These are phyloP conservation scores for Hypoxylon rickii DNA, from an alignment of 495 filamentous ascomycete genomes.

Conservation along the genomic window DNA sequence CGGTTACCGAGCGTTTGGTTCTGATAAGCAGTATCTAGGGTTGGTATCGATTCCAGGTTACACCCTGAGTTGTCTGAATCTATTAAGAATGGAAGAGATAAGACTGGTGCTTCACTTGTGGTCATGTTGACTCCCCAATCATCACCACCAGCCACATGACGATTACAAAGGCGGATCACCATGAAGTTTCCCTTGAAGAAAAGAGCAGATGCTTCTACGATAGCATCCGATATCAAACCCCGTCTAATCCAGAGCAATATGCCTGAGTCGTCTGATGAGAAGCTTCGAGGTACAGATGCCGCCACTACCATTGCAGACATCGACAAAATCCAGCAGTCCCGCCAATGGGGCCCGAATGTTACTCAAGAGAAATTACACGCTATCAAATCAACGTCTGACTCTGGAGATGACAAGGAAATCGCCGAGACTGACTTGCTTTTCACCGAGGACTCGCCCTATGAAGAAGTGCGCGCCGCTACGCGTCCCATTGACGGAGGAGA, in stretches of 20 bases:
- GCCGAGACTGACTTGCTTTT: constrained; percentile 35
- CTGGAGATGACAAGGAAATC: constrained; percentile 43
- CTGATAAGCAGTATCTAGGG: constrained; percentile 17
- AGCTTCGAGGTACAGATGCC: constrained; percentile 21
- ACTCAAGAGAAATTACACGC: constrained; percentile 40
- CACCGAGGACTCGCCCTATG: constrained; percentile 41
- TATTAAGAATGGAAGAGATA: constrained; percentile 15
- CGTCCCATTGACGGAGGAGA: constrained; percentile 62
- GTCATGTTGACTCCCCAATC: background rate
- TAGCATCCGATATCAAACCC: constrained; percentile 16
- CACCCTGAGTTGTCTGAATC: constrained; percentile 1
- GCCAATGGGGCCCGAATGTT: constrained; percentile 43
- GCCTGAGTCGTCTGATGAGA: constrained; percentile 25
- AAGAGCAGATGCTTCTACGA: constrained; percentile 13
- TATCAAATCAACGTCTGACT: constrained; percentile 44
- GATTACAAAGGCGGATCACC: constrained; percentile 2
- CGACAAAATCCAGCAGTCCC: constrained; percentile 34
- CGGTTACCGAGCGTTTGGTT: background rate
- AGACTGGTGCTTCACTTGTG: constrained; percentile 12
- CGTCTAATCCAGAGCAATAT: constrained; percentile 5
- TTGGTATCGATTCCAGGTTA: background rate
- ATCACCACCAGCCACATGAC: background rate
- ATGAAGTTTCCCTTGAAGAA: constrained; percentile 22
- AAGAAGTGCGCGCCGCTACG: constrained; percentile 58
- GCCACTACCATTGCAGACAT: constrained; percentile 31